Evolutionary conservation across 2,329 filamentous ascomycete species (phyloP).

Genomic region (Xylariaceae sp.): DNA sequence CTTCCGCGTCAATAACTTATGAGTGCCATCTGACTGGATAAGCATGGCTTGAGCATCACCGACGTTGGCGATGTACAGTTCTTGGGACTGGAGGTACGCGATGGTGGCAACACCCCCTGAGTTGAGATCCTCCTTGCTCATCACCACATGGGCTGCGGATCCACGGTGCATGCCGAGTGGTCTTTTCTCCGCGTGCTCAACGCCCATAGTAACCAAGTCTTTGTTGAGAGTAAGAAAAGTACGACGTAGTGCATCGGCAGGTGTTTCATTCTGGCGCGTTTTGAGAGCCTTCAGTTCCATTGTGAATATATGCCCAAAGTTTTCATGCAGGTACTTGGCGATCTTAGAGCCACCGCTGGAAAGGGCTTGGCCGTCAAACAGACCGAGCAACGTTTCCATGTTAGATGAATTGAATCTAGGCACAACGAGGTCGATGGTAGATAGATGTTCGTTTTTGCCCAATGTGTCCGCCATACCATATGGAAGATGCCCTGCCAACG

Average conservation of each 20-base stretch:
- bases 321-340: constrained; percentile 93
- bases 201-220: constrained; percentile 81
- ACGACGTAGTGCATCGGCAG: constrained; percentile 76
- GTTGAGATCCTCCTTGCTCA: constrained; percentile 83
- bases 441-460: constrained; percentile 88
- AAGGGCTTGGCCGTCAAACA: constrained; percentile 92
- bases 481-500: constrained; percentile 79
- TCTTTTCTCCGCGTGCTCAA: constrained; percentile 73
- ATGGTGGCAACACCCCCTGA: constrained; percentile 91
- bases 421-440: constrained; percentile 91
- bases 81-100: constrained; percentile 81
- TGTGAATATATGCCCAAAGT: constrained; percentile 81
- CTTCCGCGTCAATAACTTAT: constrained; percentile 80
- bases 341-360: constrained; percentile 90
- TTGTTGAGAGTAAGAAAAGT: constrained; percentile 91
- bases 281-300: constrained; percentile 75
- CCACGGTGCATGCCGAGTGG: constrained; percentile 63
- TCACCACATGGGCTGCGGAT: constrained; percentile 66
- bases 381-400: constrained; percentile 82
- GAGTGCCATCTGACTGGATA: constrained; percentile 80
- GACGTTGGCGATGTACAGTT: constrained; percentile 91
- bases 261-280: constrained; percentile 63
- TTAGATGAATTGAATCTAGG: constrained; percentile 87
- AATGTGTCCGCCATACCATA: constrained; percentile 98
- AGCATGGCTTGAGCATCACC: constrained; percentile 95